Percentiles rank a stretch among this genome's conserved stretches.
phyloP scores from a whole-genome alignment of 768 basidiomycete genomes.

The Suillus subluteus region DNA sequence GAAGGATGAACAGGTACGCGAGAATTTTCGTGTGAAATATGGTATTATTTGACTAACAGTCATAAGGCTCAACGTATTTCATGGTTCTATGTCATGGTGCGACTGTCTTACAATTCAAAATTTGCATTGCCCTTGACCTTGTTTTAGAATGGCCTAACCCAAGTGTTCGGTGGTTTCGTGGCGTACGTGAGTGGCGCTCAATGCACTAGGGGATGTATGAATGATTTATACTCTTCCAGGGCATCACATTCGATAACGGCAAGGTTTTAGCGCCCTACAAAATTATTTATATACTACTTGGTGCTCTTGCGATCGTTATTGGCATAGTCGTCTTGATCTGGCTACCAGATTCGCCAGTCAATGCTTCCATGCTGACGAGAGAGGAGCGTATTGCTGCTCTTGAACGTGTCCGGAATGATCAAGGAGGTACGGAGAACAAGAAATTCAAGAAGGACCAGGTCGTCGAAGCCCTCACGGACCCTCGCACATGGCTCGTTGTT shows the following conservation, averaged over 20 bases:
- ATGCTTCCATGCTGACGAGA: constrained; percentile 55
- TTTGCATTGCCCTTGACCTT: neutral
- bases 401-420: constrained; percentile 69
- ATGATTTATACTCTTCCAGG: constrained; percentile 36
- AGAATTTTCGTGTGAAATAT: neutral
- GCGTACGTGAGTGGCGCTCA: constrained; percentile 50
- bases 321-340: constrained; percentile 58
- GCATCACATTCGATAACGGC: constrained; percentile 58
- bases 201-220: neutral
- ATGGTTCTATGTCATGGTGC: constrained; percentile 70
- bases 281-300: constrained; percentile 63
- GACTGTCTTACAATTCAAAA: constrained; percentile 5
- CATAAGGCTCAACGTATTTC: constrained; percentile 58
- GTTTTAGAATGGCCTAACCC: constrained; percentile 58
- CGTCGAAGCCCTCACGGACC: constrained; percentile 56
- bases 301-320: constrained; percentile 61
- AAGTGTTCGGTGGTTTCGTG: constrained; percentile 64
- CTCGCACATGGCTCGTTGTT: constrained; percentile 65
- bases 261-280: constrained; percentile 56
- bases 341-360: constrained; percentile 69
- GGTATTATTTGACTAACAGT: constrained; percentile 13
- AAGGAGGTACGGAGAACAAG: constrained; percentile 66
- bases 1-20: constrained; percentile 60
- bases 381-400: constrained; percentile 65
- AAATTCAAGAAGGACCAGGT: constrained; percentile 61